Conservation (phyloP, 2,329 filamentous ascomycete genomes). For the Ophiostoma pallidulum region DNA sequence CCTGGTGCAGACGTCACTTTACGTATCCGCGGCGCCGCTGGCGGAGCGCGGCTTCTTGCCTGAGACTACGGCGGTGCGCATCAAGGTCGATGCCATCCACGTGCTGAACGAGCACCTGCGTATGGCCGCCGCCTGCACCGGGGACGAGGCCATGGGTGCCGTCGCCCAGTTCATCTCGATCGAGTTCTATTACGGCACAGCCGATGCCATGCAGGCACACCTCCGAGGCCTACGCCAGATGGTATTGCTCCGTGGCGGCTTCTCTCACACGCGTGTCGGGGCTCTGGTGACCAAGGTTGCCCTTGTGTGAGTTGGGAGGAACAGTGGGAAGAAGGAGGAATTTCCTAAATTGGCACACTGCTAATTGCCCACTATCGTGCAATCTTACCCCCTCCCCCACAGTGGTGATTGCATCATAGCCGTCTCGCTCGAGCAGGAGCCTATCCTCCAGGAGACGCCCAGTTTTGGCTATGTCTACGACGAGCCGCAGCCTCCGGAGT, state of each 20-base stretch:
- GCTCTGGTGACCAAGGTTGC: conserved; percentile 39
- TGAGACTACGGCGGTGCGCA: conserved; percentile 29
- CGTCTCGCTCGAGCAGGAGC: conserved; percentile 33
- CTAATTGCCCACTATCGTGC: no score
- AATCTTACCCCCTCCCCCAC: conserved; percentile 18
- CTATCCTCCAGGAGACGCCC: conserved; percentile 28
- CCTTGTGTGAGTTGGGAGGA: conserved; percentile 39
- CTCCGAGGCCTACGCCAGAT: conserved; percentile 38
- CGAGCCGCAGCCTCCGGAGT: conserved; percentile 27
- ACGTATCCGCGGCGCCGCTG: conserved; percentile 37
- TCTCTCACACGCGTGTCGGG: conserved; percentile 36
- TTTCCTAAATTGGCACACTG: no score
- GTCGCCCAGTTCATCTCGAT: conserved; percentile 37
- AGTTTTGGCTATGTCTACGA: conserved; percentile 29
- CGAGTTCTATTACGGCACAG: conserved; percentile 41
- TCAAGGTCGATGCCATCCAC: conserved; percentile 31
- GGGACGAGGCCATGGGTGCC: conserved; percentile 33
- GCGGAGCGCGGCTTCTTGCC: conserved; percentile 34
- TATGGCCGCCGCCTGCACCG: conserved; percentile 22
- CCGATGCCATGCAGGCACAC: conserved; percentile 34
- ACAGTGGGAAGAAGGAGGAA: no score
- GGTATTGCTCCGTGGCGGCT: conserved; percentile 37
- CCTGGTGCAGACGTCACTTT: conserved; percentile 35
- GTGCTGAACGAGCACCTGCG: conserved; percentile 36
- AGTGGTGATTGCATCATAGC: conserved; percentile 38